phyloP scores from a whole-genome alignment of 176 grass and related monocot species.

The Poa annua region DNA sequence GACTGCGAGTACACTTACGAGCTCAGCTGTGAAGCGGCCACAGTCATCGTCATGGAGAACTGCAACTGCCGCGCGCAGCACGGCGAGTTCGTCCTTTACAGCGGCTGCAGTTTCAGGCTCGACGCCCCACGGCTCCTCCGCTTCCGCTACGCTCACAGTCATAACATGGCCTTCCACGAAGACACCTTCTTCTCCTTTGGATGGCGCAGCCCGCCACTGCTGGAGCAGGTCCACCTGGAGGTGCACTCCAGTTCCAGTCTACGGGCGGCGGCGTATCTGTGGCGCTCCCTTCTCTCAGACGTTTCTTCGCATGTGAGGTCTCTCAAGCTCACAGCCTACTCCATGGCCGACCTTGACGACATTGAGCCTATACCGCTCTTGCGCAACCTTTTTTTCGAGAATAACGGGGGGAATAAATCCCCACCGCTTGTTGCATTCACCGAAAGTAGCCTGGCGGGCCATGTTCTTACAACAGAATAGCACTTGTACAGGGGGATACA shows the following conservation, averaged over 20 bases:
- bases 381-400: not conserved
- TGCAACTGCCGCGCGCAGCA: too few species aligned
- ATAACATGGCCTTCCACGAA: not conserved
- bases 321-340: not conserved
- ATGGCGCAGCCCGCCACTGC: too few species aligned
- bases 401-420: too few species aligned
- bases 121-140: not conserved
- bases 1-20: not conserved
- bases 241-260: not conserved
- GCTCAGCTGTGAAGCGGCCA: not conserved
- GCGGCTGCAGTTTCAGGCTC: not conserved
- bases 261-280: fast-evolving
- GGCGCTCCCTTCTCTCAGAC: not conserved
- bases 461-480: too few species aligned
- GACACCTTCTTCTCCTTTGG: not conserved
- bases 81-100: too few species aligned
- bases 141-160: not conserved
- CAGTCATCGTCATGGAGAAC: not conserved
- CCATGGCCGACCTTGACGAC: not conserved
- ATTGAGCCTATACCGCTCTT: not conserved
- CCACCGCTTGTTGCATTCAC: too few species aligned
- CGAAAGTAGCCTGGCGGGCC: too few species aligned
- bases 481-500: too few species aligned
- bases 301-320: not conserved
- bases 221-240: not conserved